Conservation (phyloP, 2,329 filamentous ascomycete species). For the Clonostachys sp. region DNA sequence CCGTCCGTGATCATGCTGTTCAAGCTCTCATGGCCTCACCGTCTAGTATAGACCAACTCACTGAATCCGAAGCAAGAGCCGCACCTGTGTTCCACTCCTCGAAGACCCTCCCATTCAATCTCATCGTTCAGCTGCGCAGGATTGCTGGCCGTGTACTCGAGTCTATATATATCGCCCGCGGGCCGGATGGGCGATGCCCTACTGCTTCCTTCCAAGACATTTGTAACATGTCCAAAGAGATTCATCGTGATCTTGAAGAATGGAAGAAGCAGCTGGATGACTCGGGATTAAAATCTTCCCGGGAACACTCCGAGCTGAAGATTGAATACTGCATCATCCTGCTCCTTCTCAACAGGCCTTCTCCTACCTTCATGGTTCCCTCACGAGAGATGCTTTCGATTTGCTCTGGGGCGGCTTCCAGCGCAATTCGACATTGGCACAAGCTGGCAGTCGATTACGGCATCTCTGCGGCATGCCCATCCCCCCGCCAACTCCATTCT, state of each 20-base stretch:
- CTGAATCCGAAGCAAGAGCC: conserved; percentile 2
- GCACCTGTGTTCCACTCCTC: conserved; percentile 8
- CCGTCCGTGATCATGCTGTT: conserved; percentile 12
- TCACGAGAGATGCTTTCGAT: conserved; percentile 10
- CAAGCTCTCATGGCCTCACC: conserved; percentile 9
- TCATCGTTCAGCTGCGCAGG: conserved; percentile 8
- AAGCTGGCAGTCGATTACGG: conserved; percentile 8
- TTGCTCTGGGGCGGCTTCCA: conserved; percentile 12
- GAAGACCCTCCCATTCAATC: conserved; percentile 5
- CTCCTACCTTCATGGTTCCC: conserved; percentile 15
- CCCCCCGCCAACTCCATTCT: conserved; percentile 11
- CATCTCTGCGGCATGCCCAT: conserved; percentile 9
- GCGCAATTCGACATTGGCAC: conserved; percentile 11
- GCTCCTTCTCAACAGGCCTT: conserved; percentile 11
- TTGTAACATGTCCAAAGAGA: conserved; percentile 7
- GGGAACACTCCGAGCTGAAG: conserved; percentile 14
- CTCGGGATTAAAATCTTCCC: conserved; percentile 9
- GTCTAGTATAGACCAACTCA: conserved; percentile 7
- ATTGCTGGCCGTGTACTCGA: conserved; percentile 14
- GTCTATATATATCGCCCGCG: conserved; percentile 14
- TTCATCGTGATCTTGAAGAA: conserved; percentile 7
- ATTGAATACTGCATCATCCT: conserved; percentile 13
- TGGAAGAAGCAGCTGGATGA: conserved; percentile 10
- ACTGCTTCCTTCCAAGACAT: conserved; percentile 13
- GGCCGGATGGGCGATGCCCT: conserved; percentile 9